A percentile compares a stretch with the other conserved stretches of the same genome.
Evolutionary conservation across 257 asterid genomes (phyloP).

Genomic region (Nicotiana knightiana): DNA sequence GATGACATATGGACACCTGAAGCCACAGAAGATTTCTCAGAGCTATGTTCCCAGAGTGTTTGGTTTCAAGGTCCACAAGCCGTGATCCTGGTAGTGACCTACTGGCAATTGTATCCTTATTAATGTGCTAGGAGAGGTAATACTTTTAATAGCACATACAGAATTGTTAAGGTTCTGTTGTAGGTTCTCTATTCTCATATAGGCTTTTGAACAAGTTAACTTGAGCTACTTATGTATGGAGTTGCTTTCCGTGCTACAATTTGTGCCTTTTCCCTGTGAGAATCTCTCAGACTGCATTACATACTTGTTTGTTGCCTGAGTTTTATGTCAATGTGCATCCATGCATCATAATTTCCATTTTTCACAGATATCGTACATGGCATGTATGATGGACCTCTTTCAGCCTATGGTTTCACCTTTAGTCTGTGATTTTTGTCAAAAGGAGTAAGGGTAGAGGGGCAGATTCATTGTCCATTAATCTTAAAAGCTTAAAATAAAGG

Average conservation of each 20-base stretch:
- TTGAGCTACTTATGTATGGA: not conserved
- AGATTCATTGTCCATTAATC: too few relatives aligned
- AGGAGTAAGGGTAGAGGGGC: not conserved
- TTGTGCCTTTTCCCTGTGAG: not conserved
- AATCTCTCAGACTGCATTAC: not conserved
- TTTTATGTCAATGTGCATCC: not conserved
- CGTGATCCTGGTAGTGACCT: conserved; percentile 16
- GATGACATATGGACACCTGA: conserved; percentile 44
- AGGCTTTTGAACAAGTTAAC: conserved; percentile 1
- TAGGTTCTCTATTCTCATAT: not conserved
- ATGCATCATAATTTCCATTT: not conserved
- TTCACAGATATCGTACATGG: not conserved
- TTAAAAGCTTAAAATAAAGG: too few relatives aligned
- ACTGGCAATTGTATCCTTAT: not conserved
- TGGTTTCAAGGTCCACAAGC: conserved; percentile 43
- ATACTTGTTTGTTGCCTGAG: not conserved
- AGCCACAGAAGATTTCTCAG: conserved; percentile 37
- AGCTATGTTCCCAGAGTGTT: conserved; percentile 44
- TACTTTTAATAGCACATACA: not conserved
- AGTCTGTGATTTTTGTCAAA: not conserved
- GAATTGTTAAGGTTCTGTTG: conserved; percentile 3
- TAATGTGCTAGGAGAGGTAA: conserved; percentile 9
- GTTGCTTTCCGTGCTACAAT: not conserved
- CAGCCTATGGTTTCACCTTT: not conserved
- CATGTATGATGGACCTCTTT: not conserved